Evolutionary conservation across 768 basidiomycete species (phyloP).

Genomic region (Agaricus sinodeliciosus): DNA sequence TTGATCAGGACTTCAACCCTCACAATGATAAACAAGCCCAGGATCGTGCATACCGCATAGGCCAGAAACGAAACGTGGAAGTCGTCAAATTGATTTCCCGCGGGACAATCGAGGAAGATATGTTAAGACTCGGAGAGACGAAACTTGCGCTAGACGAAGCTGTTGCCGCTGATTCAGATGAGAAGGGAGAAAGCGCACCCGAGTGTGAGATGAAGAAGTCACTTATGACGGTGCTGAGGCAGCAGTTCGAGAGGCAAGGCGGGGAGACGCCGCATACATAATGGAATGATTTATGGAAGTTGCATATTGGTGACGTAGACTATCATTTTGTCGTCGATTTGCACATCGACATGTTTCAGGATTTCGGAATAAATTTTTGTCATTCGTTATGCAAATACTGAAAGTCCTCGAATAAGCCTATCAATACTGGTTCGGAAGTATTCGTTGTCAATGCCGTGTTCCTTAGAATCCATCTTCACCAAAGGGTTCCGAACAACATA

Average conservation of each 20-base stretch:
- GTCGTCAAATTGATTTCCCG: slow-evolving; percentile 90
- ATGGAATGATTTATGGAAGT: neutral
- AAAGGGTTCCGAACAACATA: slow-evolving; percentile 92
- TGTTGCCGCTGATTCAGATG: slow-evolving; percentile 76
- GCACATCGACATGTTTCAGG: neutral
- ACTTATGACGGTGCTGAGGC: slow-evolving; percentile 76
- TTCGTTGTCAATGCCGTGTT: slow-evolving; percentile 88
- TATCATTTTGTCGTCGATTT: neutral
- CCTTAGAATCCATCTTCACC: slow-evolving; percentile 73
- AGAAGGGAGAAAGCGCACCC: slow-evolving; percentile 53
- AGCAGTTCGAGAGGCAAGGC: slow-evolving; percentile 68
- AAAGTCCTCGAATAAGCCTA: slow-evolving; percentile 59
- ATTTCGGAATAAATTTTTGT: neutral
- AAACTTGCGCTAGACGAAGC: slow-evolving; percentile 92
- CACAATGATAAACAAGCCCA: slow-evolving; percentile 98
- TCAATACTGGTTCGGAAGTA: slow-evolving; percentile 80
- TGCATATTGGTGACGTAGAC: no score
- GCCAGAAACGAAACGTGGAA: slow-evolving; percentile 89
- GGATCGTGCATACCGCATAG: slow-evolving; percentile 95
- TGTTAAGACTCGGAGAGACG: slow-evolving; percentile 81
- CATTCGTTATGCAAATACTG: slow-evolving; percentile 29
- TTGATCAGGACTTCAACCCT: slow-evolving; percentile 97
- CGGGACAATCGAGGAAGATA: slow-evolving; percentile 95
- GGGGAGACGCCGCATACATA: slow-evolving; percentile 14
- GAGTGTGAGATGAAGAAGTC: slow-evolving; percentile 84